phyloP scores from a whole-genome alignment of 2,329 filamentous ascomycete species.

The Aspergillus oerlinghausenensis region DNA sequence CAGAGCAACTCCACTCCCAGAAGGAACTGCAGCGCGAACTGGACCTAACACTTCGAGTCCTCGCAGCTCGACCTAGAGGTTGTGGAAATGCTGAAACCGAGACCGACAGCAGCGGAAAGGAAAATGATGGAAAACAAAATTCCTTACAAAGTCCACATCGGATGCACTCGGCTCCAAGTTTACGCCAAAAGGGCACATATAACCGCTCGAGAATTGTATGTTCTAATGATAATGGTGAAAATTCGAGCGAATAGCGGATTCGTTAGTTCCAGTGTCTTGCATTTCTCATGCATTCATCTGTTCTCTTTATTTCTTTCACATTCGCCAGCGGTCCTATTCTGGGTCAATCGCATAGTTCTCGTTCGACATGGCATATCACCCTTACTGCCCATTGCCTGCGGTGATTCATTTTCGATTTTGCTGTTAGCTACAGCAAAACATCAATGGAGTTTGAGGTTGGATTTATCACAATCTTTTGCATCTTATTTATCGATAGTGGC shows the following conservation, averaged over 20 bases:
- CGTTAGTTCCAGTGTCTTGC: conserved; percentile 1
- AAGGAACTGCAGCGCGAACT: conserved; percentile 57
- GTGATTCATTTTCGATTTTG: neutral
- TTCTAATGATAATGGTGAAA: conserved; percentile 30
- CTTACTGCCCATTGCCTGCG: neutral
- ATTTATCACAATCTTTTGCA: neutral
- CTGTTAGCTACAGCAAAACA: neutral
- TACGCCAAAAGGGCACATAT: conserved; percentile 20
- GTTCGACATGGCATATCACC: neutral
- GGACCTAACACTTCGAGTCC: conserved; percentile 36
- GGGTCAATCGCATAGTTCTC: neutral
- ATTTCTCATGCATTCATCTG: conserved; percentile 1
- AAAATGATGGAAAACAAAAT: conserved; percentile 27
- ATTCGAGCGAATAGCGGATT: conserved; percentile 1
- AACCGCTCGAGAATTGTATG: conserved; percentile 21
- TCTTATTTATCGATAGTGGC: neutral
- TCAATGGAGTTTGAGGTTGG: neutral
- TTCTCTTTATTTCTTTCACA: conserved; percentile 8
- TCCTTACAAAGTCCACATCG: conserved; percentile 25
- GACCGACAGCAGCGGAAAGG: conserved; percentile 37
- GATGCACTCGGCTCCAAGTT: conserved; percentile 34
- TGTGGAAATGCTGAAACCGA: conserved; percentile 31
- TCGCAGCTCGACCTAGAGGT: conserved; percentile 28
- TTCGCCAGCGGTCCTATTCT: neutral
- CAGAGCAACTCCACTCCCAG: conserved; percentile 46